These are phyloP conservation scores for Rhododendron molle DNA, from an alignment of 148 eudicot genomes.

Conservation along the genomic window DNA sequence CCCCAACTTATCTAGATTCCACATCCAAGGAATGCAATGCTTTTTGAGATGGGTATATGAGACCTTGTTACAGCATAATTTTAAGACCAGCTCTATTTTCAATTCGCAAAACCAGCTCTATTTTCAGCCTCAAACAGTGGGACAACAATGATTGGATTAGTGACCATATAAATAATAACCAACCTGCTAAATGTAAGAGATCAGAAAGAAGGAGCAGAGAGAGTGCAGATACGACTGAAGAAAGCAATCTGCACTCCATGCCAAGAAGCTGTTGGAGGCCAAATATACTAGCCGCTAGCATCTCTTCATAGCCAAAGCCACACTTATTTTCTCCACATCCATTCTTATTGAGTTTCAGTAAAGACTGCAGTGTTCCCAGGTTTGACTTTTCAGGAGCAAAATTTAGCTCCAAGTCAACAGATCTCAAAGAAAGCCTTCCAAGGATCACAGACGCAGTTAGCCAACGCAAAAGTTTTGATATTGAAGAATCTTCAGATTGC, in stretches of 20 bases:
- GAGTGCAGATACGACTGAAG: conserved; percentile 67
- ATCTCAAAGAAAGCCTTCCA: conserved; percentile 37
- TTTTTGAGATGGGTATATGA: background rate
- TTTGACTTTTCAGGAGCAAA: conserved; percentile 19
- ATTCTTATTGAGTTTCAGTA: conserved; percentile 28
- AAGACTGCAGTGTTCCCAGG: conserved; percentile 40
- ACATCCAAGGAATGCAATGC: background rate
- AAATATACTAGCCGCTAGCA: conserved; percentile 48
- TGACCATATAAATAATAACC: background rate
- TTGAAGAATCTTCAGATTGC: conserved; percentile 38
- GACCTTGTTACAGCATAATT: background rate
- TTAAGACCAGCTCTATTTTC: background rate
- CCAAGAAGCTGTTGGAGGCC: conserved; percentile 63
- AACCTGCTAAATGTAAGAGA: conserved; percentile 43
- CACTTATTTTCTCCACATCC: conserved; percentile 19
- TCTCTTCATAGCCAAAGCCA: conserved; percentile 34
- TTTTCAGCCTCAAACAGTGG: background rate
- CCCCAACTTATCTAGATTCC: background rate
- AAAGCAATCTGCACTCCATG: conserved; percentile 39
- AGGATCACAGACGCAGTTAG: conserved; percentile 70
- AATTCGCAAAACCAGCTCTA: background rate
- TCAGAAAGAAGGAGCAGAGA: conserved; percentile 45
- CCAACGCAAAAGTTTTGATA: conserved; percentile 74
- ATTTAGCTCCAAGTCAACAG: conserved; percentile 10
- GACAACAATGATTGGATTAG: background rate